These are phyloP conservation scores for Micractinium sp. DNA, from an alignment of 139 green algal species.

Conservation along the genomic window DNA sequence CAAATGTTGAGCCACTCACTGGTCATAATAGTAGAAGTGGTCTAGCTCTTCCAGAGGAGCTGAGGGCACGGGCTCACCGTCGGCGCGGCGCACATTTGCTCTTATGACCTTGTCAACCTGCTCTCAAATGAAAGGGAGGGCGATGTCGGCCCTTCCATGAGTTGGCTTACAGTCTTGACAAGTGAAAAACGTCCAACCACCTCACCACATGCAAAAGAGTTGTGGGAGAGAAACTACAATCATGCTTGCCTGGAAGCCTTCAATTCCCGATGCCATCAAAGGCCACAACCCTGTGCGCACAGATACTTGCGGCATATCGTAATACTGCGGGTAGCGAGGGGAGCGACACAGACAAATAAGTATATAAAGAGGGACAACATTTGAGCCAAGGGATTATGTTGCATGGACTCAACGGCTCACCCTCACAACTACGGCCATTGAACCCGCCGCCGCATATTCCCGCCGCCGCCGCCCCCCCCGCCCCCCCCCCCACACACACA, in stretches of 20 bases:
- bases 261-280: not conserved
- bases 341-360: too few species aligned
- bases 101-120: not conserved
- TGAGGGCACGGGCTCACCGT: not conserved
- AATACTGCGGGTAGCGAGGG: too few species aligned
- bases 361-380: not conserved
- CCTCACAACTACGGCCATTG: too few species aligned
- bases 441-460: too few species aligned
- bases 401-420: too few species aligned
- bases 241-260: not conserved
- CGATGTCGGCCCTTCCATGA: too few species aligned
- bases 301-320: not conserved
- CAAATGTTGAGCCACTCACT: not conserved
- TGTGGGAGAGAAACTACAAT: not conserved
- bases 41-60: not conserved
- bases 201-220: not conserved
- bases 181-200: not conserved
- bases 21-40: not conserved
- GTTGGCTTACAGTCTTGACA: too few species aligned
- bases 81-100: not conserved
- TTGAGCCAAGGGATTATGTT: too few species aligned
- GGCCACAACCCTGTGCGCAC: not conserved
- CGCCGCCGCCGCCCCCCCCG: too few species aligned
- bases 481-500: not conserved
- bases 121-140: not conserved